phyloP scores from a whole-genome alignment of 306 rosid genomes.

The Lupinus albus region DNA sequence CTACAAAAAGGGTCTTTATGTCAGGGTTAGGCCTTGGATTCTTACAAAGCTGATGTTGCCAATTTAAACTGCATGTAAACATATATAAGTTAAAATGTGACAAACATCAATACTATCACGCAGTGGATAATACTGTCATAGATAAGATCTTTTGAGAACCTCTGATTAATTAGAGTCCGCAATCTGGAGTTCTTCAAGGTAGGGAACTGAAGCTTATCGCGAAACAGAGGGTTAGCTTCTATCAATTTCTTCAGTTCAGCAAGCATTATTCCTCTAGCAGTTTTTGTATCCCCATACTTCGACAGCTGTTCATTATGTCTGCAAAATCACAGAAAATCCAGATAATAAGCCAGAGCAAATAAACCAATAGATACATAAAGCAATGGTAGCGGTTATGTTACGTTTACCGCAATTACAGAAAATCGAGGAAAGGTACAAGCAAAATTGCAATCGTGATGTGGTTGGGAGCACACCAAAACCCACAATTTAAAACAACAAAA shows the following conservation, averaged over 20 bases:
- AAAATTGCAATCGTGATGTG: too few species aligned
- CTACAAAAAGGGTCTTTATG: constrained; percentile 95
- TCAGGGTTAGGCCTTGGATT: constrained; percentile 97
- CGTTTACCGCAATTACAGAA: too few species aligned
- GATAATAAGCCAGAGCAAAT: constrained; percentile 5
- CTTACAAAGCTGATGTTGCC: constrained; percentile 99
- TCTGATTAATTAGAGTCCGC: constrained; percentile 96
- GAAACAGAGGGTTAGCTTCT: constrained; percentile 98
- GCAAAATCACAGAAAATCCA: constrained; percentile 44
- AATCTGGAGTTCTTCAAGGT: constrained; percentile 91
- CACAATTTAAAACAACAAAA: not conserved
- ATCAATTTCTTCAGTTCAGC: constrained; percentile 94
- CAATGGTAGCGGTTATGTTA: too few species aligned
- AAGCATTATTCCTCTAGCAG: constrained; percentile 98
- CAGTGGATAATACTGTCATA: constrained; percentile 14
- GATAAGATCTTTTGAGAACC: constrained; percentile 51
- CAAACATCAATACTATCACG: constrained; percentile 18
- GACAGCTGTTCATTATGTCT: constrained; percentile 98
- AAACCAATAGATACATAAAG: not conserved
- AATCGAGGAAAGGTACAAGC: too few species aligned
- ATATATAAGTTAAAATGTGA: constrained; percentile 27
- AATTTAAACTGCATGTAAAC: constrained; percentile 78
- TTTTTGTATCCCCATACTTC: constrained; percentile 96
- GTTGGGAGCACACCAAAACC: too few species aligned
- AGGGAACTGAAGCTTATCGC: constrained; percentile 98